phyloP scores from a whole-genome alignment of 2,329 filamentous ascomycete genomes.

The Fonsecaea pedrosoi region DNA sequence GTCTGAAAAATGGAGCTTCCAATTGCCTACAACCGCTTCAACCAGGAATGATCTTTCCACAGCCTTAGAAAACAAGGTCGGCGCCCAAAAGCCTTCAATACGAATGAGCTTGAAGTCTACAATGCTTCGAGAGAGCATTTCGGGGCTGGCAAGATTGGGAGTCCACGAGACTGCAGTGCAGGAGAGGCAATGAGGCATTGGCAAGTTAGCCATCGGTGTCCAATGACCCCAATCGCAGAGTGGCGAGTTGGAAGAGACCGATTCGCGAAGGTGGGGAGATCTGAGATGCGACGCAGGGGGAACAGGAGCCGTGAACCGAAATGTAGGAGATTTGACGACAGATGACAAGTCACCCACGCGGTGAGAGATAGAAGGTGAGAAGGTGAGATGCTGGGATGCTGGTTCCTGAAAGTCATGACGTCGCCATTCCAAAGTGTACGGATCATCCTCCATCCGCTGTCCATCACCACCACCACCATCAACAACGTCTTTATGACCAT shows the following conservation, averaged over 20 bases:
- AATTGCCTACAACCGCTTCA: neutral
- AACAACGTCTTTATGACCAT: neutral
- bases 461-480: conserved; percentile 11
- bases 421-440: conserved; percentile 3
- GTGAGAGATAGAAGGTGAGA: neutral
- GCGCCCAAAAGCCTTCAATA: no score
- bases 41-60: neutral
- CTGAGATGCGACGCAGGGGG: conserved; percentile 2
- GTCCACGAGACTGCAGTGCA: neutral
- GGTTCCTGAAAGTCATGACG: conserved; percentile 16
- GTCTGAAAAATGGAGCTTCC: neutral
- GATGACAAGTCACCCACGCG: neutral
- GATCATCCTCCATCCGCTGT: conserved; percentile 4
- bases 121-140: conserved; percentile 1
- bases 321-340: neutral
- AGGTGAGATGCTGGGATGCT: neutral
- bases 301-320: neutral
- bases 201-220: no score
- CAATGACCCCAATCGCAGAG: neutral
- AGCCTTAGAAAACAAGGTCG: no score
- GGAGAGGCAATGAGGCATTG: neutral
- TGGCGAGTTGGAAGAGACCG: neutral
- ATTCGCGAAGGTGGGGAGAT: conserved; percentile 9
- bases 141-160: neutral
- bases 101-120: no score